Percentiles rank a stretch among this genome's conserved stretches.
These are phyloP conservation scores for Theileria luwenshuni DNA, from an alignment of 169 alveolate genomes.

Conservation along the genomic window DNA sequence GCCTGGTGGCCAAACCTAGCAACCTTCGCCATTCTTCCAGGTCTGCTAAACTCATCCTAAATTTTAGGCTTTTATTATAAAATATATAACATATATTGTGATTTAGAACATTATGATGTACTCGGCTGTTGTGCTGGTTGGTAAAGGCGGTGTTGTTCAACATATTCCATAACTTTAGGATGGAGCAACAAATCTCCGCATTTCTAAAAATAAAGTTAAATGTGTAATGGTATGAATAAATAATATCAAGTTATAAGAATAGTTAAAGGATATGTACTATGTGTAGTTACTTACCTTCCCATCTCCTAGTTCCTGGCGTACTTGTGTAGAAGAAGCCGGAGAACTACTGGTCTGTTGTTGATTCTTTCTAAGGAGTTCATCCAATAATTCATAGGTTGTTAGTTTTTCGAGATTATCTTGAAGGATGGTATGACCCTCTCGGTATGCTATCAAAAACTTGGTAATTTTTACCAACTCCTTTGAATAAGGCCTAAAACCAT, in stretches of 20 bases:
- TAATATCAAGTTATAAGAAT: too few species aligned
- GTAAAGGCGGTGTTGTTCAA: slow-evolving; percentile 30
- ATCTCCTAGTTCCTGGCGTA: slow-evolving; percentile 28
- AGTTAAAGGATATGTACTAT: background rate
- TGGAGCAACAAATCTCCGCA: slow-evolving; percentile 55
- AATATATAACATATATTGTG: background rate
- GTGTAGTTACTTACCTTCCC: slow-evolving; percentile 20
- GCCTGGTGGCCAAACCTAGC: slow-evolving; percentile 27
- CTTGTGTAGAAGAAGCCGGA: slow-evolving; percentile 61
- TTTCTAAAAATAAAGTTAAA: slow-evolving; percentile 16
- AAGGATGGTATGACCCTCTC: slow-evolving; percentile 51
- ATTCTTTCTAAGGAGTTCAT: slow-evolving; percentile 26
- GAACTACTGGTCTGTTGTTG: slow-evolving; percentile 43
- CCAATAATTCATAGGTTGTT: slow-evolving; percentile 40
- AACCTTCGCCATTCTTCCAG: slow-evolving; percentile 37
- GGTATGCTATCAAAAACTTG: slow-evolving; percentile 48
- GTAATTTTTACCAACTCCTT: slow-evolving; percentile 46
- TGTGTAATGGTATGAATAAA: background rate
- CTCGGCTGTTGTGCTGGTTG: background rate
- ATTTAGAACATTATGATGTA: background rate
- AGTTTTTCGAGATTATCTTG: slow-evolving; percentile 36
- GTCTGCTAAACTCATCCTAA: slow-evolving; percentile 17
- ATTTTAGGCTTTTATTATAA: background rate
- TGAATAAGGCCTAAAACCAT: slow-evolving; percentile 41
- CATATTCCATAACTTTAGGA: slow-evolving; percentile 55